Evolutionary conservation across 1,139 yeast genomes (phyloP).

Genomic region (Candida labiduridarum): DNA sequence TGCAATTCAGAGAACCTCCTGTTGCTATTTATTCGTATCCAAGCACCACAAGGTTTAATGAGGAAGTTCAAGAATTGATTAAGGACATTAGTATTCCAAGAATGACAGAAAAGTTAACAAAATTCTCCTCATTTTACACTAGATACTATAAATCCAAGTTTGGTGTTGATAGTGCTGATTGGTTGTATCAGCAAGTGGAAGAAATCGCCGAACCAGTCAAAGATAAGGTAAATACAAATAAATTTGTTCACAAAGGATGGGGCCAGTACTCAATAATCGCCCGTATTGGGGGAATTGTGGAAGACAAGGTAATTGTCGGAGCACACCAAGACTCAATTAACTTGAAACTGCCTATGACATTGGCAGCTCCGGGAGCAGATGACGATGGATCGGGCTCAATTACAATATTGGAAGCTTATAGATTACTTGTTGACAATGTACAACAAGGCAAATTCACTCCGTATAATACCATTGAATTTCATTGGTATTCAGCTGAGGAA

Average conservation of each 20-base stretch:
- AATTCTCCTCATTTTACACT: conserved; percentile 70
- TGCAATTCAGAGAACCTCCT: conserved; percentile 15
- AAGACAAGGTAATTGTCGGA: conserved; percentile 67
- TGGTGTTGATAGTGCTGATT: conserved; percentile 72
- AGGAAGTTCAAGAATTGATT: conserved; percentile 44
- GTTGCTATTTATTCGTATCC: conserved; percentile 60
- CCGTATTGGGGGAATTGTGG: conserved; percentile 37
- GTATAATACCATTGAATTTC: conserved; percentile 81
- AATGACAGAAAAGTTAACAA: conserved; percentile 57
- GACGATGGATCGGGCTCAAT: conserved; percentile 92
- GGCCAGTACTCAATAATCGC: conserved; percentile 47
- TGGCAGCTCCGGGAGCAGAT: conserved; percentile 93
- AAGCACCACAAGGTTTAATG: conserved; percentile 31
- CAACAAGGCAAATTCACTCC: conserved; percentile 49
- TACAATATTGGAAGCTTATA: conserved; percentile 73
- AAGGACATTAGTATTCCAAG: conserved; percentile 43
- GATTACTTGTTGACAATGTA: conserved; percentile 51
- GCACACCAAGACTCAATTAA: conserved; percentile 90
- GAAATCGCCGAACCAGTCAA: conserved; percentile 45
- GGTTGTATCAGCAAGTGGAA: conserved; percentile 60
- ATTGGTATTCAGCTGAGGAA: conserved; percentile 94
- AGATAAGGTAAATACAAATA: conserved; percentile 26
- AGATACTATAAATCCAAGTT: conserved; percentile 74
- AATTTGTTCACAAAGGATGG: conserved; percentile 43
- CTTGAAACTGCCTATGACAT: conserved; percentile 64